phyloP scores from a whole-genome alignment of 495 filamentous ascomycete species.

The Penicillium bialowiezense region DNA sequence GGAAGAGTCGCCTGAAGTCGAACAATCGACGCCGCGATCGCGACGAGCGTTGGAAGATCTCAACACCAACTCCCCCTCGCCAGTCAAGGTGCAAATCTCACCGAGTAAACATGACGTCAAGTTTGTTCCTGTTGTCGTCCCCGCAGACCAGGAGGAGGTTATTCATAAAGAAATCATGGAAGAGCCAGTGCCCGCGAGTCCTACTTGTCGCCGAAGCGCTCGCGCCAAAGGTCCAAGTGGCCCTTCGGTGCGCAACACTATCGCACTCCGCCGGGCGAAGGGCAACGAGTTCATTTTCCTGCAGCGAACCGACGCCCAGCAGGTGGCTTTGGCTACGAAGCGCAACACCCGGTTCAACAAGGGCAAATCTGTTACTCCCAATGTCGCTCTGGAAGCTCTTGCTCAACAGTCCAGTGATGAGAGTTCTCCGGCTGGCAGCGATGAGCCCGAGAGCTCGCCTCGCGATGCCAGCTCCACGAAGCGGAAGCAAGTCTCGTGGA shows the following conservation, averaged over 20 bases:
- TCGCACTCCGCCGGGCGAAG: conserved; percentile 55
- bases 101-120: conserved; percentile 26
- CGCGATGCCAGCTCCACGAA: neutral
- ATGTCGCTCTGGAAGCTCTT: conserved; percentile 43
- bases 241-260: conserved; percentile 41
- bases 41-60: conserved; percentile 51
- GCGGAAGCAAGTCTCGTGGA: conserved; percentile 40
- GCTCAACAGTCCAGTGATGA: conserved; percentile 18
- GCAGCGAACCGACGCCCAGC: conserved; percentile 56
- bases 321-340: conserved; percentile 51
- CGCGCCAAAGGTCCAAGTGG: conserved; percentile 30
- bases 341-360: conserved; percentile 59
- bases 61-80: conserved; percentile 54
- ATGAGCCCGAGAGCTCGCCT: conserved; percentile 5
- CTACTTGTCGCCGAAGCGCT: conserved; percentile 41
- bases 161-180: conserved; percentile 19
- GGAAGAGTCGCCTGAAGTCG: conserved; percentile 21
- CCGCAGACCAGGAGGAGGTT: conserved; percentile 14
- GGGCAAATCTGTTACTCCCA: conserved; percentile 49
- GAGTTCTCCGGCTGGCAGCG: neutral
- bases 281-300: conserved; percentile 55
- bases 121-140: neutral
- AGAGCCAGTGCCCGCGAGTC: conserved; percentile 25
- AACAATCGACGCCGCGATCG: conserved; percentile 36
- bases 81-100: conserved; percentile 36